Conservation (phyloP, 2,329 filamentous ascomycete genomes). For the Fusarium praegraminearum region DNA sequence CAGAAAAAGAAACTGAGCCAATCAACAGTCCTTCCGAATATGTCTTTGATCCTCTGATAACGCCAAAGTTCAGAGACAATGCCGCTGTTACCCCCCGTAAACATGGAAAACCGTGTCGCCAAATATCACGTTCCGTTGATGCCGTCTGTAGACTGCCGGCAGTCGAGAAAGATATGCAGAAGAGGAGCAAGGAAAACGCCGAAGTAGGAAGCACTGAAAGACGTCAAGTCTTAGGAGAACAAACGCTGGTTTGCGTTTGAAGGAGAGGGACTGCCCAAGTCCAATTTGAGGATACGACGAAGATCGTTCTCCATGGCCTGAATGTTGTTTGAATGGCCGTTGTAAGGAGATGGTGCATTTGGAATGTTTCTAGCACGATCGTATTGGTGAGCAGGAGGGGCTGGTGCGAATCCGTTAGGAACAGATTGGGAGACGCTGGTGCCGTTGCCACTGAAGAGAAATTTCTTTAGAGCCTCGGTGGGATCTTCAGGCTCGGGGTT, state of each 20-base stretch:
- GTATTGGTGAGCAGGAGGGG: conserved; percentile 30
- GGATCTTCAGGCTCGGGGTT: conserved; percentile 48
- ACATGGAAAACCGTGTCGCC: conserved; percentile 28
- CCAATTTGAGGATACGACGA: conserved; percentile 64
- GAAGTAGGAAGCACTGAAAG: conserved; percentile 32
- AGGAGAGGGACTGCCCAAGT: conserved; percentile 47
- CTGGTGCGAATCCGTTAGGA: conserved; percentile 39
- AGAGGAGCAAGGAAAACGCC: conserved; percentile 36
- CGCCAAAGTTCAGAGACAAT: conserved; percentile 41
- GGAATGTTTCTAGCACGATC: conserved; percentile 14
- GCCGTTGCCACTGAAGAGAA: conserved; percentile 61
- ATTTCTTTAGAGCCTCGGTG: conserved; percentile 67
- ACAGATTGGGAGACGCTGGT: conserved; percentile 30
- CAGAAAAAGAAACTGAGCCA: conserved; percentile 35
- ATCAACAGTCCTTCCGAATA: conserved; percentile 34
- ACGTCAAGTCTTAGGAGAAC: conserved; percentile 42
- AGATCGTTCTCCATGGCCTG: conserved; percentile 66
- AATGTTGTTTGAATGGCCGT: conserved; percentile 49
- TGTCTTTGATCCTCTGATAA: conserved; percentile 38
- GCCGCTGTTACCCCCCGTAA: conserved; percentile 8
- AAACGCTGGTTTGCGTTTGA: conserved; percentile 42
- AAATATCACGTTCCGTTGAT: conserved; percentile 39
- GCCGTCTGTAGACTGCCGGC: conserved; percentile 38
- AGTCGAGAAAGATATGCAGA: conserved; percentile 44
- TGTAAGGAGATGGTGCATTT: conserved; percentile 18